These are phyloP conservation scores for Leonotis leonurus DNA, from an alignment of 257 asterid species.

Conservation along the genomic window DNA sequence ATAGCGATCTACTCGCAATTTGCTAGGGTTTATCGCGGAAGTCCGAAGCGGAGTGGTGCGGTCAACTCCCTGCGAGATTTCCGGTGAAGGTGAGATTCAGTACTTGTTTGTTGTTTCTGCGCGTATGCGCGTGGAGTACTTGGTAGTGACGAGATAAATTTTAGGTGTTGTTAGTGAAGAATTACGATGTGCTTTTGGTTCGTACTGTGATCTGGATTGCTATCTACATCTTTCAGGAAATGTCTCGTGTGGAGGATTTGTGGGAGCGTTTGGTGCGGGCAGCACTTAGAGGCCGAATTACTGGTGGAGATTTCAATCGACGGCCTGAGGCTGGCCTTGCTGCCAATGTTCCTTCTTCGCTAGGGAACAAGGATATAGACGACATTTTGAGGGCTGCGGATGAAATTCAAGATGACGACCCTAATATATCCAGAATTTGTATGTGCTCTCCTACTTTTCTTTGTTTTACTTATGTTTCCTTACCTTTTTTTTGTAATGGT, in stretches of 20 bases:
- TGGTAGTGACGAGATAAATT: too few relatives aligned
- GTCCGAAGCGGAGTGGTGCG: neutral
- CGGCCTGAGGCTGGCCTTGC: constrained; percentile 67
- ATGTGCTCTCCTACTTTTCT: constrained; percentile 18
- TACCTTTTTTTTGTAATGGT: neutral
- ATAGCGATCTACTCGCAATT: neutral
- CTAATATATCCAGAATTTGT: constrained; percentile 77
- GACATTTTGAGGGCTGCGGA: constrained; percentile 94
- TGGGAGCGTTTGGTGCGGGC: constrained; percentile 97
- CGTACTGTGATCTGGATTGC: too few relatives aligned
- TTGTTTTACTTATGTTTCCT: neutral
- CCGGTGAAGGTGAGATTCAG: constrained; percentile 18
- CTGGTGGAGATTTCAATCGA: constrained; percentile 41
- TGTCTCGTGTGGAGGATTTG: constrained; percentile 84
- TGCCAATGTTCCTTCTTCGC: constrained; percentile 89
- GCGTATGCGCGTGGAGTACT: too few relatives aligned
- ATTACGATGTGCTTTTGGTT: too few relatives aligned
- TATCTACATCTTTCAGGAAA: constrained; percentile 36
- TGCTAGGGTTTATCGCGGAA: neutral
- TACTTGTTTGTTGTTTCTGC: neutral
- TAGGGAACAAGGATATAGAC: constrained; percentile 82
- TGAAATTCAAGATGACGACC: constrained; percentile 87
- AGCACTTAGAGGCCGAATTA: constrained; percentile 71
- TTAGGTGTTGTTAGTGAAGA: neutral
- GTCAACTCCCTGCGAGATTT: constrained; percentile 22